Percentiles rank a stretch among this genome's conserved stretches.
Evolutionary conservation across 2,329 filamentous ascomycete genomes (phyloP).

Genomic region (Helminthosporium solani): DNA sequence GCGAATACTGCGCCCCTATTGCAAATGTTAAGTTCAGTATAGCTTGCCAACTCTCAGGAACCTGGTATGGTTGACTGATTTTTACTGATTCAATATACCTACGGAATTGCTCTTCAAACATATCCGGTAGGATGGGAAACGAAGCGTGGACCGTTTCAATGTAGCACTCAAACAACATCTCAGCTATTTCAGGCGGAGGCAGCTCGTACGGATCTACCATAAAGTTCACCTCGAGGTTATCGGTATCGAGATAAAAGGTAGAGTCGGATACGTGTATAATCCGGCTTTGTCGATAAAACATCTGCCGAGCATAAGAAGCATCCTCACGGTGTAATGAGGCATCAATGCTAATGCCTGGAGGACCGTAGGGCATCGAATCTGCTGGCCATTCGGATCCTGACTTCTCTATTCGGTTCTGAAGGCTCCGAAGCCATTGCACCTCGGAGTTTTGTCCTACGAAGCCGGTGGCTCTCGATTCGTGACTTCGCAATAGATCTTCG

Average conservation of each 20-base stretch:
- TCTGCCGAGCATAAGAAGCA: slow-evolving; percentile 12
- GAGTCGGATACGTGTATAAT: slow-evolving; percentile 12
- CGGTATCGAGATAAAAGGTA: slow-evolving; percentile 36
- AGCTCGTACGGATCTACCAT: slow-evolving; percentile 27
- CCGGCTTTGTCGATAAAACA: slow-evolving; percentile 11
- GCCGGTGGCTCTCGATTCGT: slow-evolving; percentile 27
- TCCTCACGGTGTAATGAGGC: slow-evolving; percentile 15
- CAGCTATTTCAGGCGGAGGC: slow-evolving; percentile 28
- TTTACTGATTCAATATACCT: slow-evolving; percentile 27
- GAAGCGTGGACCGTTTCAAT: slow-evolving; percentile 26
- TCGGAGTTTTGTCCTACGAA: slow-evolving; percentile 27
- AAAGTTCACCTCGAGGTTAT: slow-evolving; percentile 20
- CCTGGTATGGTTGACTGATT: slow-evolving; percentile 10
- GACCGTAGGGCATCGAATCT: slow-evolving; percentile 16
- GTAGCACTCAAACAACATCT: slow-evolving; percentile 33
- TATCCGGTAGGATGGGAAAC: slow-evolving; percentile 29
- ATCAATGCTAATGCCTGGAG: slow-evolving; percentile 15
- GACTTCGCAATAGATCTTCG: slow-evolving; percentile 24
- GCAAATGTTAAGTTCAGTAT: slow-evolving; percentile 46
- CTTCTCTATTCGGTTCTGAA: slow-evolving; percentile 14
- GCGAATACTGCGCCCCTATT: slow-evolving; percentile 40
- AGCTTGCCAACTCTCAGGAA: slow-evolving; percentile 35
- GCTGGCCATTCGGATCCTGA: no score
- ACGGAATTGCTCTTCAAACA: slow-evolving; percentile 36
- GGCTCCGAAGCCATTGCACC: slow-evolving; percentile 24